Conservation (phyloP, 805 yeast species). For the Wickerhamiella dianesei region DNA sequence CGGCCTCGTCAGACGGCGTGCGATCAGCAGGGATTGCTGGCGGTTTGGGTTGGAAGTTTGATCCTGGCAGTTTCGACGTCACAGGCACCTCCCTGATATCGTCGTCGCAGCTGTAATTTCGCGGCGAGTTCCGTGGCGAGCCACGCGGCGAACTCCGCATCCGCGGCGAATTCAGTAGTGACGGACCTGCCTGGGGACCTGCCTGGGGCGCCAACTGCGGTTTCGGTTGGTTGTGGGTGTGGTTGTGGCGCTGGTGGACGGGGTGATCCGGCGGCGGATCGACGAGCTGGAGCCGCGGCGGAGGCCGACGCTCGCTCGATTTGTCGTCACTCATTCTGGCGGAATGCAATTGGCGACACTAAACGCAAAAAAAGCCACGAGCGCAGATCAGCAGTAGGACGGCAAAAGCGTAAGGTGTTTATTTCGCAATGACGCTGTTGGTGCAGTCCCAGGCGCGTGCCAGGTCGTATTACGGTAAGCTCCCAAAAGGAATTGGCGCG, state of each 20-base stretch:
- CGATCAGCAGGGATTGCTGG: background rate
- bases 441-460: too few relatives aligned
- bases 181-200: too few relatives aligned
- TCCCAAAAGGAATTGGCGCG: too few relatives aligned
- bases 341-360: too few relatives aligned
- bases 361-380: too few relatives aligned
- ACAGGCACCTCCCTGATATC: constrained; percentile 8
- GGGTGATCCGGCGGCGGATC: background rate
- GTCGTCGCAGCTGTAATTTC: constrained; percentile 11
- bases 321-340: background rate
- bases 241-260: background rate
- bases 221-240: background rate
- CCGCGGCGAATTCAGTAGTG: background rate
- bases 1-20: background rate
- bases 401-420: too few relatives aligned
- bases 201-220: background rate
- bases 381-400: too few relatives aligned
- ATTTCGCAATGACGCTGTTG: too few relatives aligned
- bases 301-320: background rate
- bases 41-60: background rate
- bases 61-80: too few relatives aligned
- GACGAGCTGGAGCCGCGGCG: background rate
- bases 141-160: background rate
- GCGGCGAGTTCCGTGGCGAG: background rate
- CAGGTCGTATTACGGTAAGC: too few relatives aligned